Base-by-base conservation (phyloP, 345 rosid genomes). In the Limnanthes douglasii region DNA sequence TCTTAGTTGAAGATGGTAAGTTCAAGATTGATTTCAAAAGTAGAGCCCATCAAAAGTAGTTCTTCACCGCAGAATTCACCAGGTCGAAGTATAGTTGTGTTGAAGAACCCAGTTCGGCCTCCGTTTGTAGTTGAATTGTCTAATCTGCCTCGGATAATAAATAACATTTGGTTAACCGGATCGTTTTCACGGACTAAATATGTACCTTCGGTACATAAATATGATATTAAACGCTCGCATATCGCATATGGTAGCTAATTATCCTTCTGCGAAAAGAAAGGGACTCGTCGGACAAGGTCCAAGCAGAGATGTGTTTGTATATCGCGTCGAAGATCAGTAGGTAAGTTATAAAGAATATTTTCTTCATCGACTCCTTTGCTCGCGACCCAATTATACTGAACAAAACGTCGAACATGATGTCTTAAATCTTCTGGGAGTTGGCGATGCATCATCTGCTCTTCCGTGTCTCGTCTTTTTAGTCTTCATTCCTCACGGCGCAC, bases 11-110 rank as follows among this genome's bases (percentile, higher is more conserved):
- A 51, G 79, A 72, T 11, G 97, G 95, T 56, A 88, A 39, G 48
- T 72, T 83, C 41, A 64, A 49, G 15, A 69, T 62, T 28, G 78
- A 70, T 56, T 78, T 83, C n/a, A 86, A 83, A 34, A 70, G 85
- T 63, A 88, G 41, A 13, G 97, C 97, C 95, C 97, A 88, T 1
- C 86, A n/a, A 67, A 21, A 83, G 95, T 28, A 79, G 80, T 63
- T 86, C 97, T 46, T 88, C 97, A 0, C 95, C 93, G 5, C 93
- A 83, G 38, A 88, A 83, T 51, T 88, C 97, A n/a, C 93, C 92
- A 22, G 93, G 84, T 47, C 86, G 68, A 45, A 84, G 46, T 25
- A 54, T 69, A 15, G 72, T 84, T 21, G 94, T 62, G 51, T 90
- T 70, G 72, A 90, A 90, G 77, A 90, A 84, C 54, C 98, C 94